A percentile compares a stretch with the other conserved stretches of the same genome.
phyloP scores from a whole-genome alignment of 2,329 filamentous ascomycete species.

The Diaporthe vaccinii region DNA sequence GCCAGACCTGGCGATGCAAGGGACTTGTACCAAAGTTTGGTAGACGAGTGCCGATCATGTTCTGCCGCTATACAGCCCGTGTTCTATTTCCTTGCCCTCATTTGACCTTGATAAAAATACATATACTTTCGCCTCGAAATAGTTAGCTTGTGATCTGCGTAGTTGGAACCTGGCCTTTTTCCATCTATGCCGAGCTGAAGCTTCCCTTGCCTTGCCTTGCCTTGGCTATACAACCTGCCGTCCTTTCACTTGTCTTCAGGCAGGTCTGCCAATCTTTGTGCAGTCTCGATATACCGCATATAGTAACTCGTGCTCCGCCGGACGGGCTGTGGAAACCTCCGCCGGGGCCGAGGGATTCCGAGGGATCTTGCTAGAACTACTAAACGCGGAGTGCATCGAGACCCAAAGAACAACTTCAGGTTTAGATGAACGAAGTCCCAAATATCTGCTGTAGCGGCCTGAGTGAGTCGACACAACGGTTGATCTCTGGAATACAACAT shows the following conservation, averaged over 20 bases:
- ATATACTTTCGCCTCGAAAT: not conserved
- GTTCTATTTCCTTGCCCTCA: not conserved
- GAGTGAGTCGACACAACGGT: not conserved
- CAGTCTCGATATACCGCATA: not conserved
- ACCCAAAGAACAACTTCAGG: not conserved
- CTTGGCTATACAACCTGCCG: too few species aligned
- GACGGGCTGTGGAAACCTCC: not conserved
- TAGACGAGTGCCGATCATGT: not conserved
- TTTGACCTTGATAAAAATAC: not conserved
- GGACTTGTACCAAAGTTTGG: not conserved
- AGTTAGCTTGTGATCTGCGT: constrained; percentile 5
- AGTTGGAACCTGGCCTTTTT: not conserved
- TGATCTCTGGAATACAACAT: constrained; percentile 1
- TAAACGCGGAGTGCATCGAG: constrained; percentile 11
- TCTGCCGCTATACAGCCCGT: not conserved
- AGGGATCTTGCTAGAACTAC: not conserved
- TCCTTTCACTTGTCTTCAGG: too few species aligned
- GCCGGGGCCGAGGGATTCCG: not conserved
- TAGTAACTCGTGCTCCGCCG: not conserved
- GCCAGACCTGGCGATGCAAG: not conserved
- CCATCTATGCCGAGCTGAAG: too few species aligned
- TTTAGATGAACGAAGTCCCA: not conserved
- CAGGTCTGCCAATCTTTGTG: too few species aligned
- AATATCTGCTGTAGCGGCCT: not conserved
- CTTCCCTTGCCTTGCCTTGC: too few species aligned